A percentile compares a stretch with the other conserved stretches of the same genome.
Evolutionary conservation across 352 stramenopile genomes (phyloP).

Genomic region (Blastocystis sp.): DNA sequence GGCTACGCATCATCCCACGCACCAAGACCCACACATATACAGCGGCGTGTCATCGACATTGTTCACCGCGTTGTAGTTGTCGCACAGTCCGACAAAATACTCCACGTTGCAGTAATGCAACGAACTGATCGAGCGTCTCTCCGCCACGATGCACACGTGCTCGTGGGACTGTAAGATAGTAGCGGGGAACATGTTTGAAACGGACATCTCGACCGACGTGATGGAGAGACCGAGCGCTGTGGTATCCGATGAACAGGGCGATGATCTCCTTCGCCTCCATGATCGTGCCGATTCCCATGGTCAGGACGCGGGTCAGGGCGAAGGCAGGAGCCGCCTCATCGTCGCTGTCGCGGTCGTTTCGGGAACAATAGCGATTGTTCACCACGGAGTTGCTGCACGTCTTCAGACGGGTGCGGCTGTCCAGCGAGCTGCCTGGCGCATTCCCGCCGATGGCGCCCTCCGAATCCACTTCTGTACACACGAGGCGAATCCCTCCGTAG

Average conservation of each 20-base stretch:
- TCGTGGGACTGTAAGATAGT: conserved; percentile 23
- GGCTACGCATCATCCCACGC: background rate
- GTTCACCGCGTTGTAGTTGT: conserved; percentile 36
- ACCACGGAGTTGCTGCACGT: background rate
- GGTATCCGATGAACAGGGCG: conserved; percentile 1
- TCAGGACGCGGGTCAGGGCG: background rate
- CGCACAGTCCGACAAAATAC: conserved; percentile 24
- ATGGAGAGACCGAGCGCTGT: conserved; percentile 4
- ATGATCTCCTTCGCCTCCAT: conserved; percentile 10
- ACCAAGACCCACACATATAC: background rate
- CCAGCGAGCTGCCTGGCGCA: conserved; percentile 10
- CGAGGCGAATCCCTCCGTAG: conserved; percentile 15
- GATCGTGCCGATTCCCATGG: conserved; percentile 24
- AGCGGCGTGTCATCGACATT: background rate
- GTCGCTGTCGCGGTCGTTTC: background rate
- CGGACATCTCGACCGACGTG: background rate
- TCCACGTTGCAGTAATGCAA: conserved; percentile 3
- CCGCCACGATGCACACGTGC: background rate
- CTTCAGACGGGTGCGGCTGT: conserved; percentile 12
- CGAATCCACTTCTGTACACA: conserved; percentile 22
- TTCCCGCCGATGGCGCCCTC: conserved; percentile 22
- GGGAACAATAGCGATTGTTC: background rate
- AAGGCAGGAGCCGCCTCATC: background rate
- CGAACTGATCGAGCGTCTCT: background rate
- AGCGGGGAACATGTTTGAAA: conserved; percentile 15